Base-by-base conservation (phyloP, 2,329 filamentous ascomycete genomes). In the Thielaviopsis musarum region DNA sequence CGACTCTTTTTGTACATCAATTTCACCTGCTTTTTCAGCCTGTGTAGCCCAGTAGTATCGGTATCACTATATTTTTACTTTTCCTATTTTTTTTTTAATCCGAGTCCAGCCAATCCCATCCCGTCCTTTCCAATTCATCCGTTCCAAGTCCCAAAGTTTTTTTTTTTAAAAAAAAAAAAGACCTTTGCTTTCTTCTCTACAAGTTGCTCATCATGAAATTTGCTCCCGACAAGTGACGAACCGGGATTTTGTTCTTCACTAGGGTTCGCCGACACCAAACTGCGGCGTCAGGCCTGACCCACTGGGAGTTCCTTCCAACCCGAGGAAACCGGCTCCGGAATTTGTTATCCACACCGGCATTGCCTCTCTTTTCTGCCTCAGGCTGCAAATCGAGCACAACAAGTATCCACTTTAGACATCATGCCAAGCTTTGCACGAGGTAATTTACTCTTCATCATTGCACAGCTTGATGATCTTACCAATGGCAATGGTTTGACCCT, bases 401-500 rank as follows among this genome's bases (percentile, higher is more conserved):
- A 22, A 13, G n/a, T 22, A 28, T 21, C 55, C 49, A 54, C 38
- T 57, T 22, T 57, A 19, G 54, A 57, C 54, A 49, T 60, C 52
- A 52, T 54, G 19, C 53, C 38, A 38, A 41, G 22, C 24, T 51
- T 63, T 62, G 28, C 26, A 54, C 38, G 17, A n/a, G 9, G 65
- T 67, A 56, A 65, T 64, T 63, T 64, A 65, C 57, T 67, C 54
- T 0, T 71, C 70, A 19, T 74, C 71, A 7, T 69, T 74, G 66
- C 82, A 77, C 64, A 98, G 80, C 79, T 91, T 96, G 62, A 89
- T 96, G 71, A 98, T 94, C 81, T 98, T 98, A 69, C 93, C 93
- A 75, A 98, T 98, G 60, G 93, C 93, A 75, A 98, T 96, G 0
- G 93, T 98, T 87, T 97, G 91, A 67, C 93, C 93, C 84, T 97